Conservation (phyloP, 129 eudicot species). For the Solidago caesia region DNA sequence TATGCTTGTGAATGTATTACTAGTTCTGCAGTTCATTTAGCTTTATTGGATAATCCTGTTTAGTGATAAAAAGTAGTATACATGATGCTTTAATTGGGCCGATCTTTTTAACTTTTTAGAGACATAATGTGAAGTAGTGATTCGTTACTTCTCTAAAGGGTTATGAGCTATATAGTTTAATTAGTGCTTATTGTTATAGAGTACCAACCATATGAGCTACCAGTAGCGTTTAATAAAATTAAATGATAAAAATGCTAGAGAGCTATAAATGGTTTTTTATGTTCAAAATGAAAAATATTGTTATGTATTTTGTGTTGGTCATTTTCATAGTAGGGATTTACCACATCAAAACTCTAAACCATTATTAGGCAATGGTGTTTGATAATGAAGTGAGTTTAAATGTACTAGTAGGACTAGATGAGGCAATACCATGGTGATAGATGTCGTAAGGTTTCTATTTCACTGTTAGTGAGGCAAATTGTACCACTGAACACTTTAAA, state of each 20-base stretch:
- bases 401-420: not conserved
- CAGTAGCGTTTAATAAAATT: not conserved
- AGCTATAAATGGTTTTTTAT: not conserved
- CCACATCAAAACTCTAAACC: not conserved
- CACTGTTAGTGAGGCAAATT: not conserved
- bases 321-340: not conserved
- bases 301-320: not conserved
- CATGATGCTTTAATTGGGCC: not conserved
- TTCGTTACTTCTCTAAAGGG: conserved; percentile 1
- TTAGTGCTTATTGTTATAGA: not conserved
- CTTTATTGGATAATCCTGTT: conserved; percentile 8
- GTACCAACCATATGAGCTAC: not conserved
- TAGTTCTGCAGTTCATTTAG: not conserved
- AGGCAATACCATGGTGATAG: not conserved
- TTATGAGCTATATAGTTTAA: not conserved
- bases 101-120: conserved; percentile 2
- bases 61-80: conserved; percentile 13
- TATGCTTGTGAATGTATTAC: not conserved
- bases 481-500: not conserved
- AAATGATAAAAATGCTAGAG: not conserved
- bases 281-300: not conserved
- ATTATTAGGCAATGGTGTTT: not conserved
- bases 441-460: not conserved
- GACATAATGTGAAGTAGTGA: conserved; percentile 13
- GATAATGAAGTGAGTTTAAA: not conserved